phyloP scores from a whole-genome alignment of 495 filamentous ascomycete species.

The Neurospora discreta region DNA sequence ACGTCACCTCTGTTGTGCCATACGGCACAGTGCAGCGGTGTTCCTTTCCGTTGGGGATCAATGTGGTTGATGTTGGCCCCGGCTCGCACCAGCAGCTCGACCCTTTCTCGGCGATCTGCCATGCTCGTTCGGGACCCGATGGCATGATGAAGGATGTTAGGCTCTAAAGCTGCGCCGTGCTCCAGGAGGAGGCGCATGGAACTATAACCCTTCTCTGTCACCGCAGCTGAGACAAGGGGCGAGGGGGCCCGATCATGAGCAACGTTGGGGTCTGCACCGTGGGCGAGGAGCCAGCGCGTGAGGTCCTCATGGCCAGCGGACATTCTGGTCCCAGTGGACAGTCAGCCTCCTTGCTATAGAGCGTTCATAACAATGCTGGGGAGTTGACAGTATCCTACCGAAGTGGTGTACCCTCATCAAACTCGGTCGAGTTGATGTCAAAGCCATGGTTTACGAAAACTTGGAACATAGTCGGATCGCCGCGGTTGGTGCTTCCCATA shows the following conservation, averaged over 20 bases:
- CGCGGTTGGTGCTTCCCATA: neutral
- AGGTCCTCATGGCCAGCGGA: neutral
- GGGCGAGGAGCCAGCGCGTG: neutral
- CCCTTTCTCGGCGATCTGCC: neutral
- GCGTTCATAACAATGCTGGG: neutral
- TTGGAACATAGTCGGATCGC: neutral
- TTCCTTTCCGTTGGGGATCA: neutral
- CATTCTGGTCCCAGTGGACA: neutral
- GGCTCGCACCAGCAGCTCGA: neutral
- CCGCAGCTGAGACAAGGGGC: neutral
- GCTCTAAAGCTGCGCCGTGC: neutral
- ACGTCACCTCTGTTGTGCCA: neutral
- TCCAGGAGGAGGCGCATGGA: neutral
- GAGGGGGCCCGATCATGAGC: neutral
- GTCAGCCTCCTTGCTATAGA: neutral
- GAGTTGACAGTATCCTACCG: neutral
- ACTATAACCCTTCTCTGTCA: fast-evolving
- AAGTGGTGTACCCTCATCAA: neutral
- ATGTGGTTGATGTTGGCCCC: neutral
- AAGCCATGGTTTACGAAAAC: neutral
- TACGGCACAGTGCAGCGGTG: neutral
- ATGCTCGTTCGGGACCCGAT: neutral
- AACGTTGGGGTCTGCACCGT: neutral
- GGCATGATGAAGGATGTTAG: neutral
- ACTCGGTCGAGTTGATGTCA: neutral